Evolutionary conservation across 2,329 filamentous ascomycete genomes (phyloP).

Genomic region (Nigrograna mackinnonii): DNA sequence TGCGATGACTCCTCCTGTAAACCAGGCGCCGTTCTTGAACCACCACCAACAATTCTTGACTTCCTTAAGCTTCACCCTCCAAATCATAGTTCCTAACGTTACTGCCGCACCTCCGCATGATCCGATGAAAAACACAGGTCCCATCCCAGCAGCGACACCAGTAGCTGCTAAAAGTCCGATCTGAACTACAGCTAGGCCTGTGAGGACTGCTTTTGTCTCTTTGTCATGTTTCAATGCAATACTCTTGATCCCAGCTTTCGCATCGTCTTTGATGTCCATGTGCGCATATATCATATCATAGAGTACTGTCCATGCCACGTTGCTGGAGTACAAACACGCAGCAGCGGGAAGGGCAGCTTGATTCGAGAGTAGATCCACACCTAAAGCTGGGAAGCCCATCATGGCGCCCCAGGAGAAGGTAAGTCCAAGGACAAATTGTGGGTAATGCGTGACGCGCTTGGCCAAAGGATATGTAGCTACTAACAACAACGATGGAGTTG

Average conservation of each 20-base stretch:
- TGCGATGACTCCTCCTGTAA: constrained; percentile 63
- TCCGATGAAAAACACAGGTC: constrained; percentile 62
- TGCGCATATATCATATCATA: constrained; percentile 96
- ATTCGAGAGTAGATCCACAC: constrained; percentile 72
- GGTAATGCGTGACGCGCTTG: constrained; percentile 86
- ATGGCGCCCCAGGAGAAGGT: constrained; percentile 90
- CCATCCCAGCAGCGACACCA: constrained; percentile 64
- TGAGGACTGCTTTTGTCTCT: constrained; percentile 76
- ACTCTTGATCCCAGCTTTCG: constrained; percentile 84
- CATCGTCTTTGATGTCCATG: constrained; percentile 87
- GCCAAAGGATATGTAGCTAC: constrained; percentile 80
- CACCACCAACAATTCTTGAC: constrained; percentile 66
- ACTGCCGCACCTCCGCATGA: constrained; percentile 60
- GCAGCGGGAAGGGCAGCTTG: constrained; percentile 67
- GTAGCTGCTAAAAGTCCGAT: constrained; percentile 71
- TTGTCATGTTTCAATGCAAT: constrained; percentile 80
- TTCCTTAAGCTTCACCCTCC: constrained; percentile 59
- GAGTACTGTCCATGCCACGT: constrained; percentile 82
- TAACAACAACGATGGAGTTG: constrained; percentile 72
- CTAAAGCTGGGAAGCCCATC: constrained; percentile 84
- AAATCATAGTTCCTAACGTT: constrained; percentile 62
- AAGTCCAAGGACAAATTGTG: constrained; percentile 79
- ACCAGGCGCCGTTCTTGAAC: constrained; percentile 65
- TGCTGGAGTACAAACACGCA: constrained; percentile 73
- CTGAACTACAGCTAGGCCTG: constrained; percentile 70